Conservation (phyloP, 257 asterid species). For the Ilex aquifolium region DNA sequence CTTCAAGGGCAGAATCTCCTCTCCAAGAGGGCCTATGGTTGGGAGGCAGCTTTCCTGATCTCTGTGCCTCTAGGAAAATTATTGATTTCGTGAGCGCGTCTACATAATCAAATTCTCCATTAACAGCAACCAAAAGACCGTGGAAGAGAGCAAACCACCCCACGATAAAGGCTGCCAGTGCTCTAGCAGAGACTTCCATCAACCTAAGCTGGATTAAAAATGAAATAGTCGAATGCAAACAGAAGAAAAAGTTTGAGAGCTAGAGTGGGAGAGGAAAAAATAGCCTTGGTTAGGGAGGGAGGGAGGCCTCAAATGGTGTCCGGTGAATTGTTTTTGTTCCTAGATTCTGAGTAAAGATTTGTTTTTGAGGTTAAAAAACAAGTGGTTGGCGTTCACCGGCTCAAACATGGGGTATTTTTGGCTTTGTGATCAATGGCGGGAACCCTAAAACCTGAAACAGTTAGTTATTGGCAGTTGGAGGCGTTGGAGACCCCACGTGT, state of each 20-base stretch:
- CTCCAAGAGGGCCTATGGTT: slow-evolving; percentile 60
- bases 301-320: too few species aligned
- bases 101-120: slow-evolving; percentile 30
- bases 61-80: slow-evolving; percentile 76
- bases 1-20: slow-evolving; percentile 73
- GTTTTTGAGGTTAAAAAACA: not conserved
- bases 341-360: not conserved
- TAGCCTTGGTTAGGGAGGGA: not conserved
- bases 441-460: slow-evolving; percentile 9
- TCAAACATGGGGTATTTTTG: not conserved
- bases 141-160: slow-evolving; percentile 27
- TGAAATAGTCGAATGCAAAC: not conserved
- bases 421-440: slow-evolving; percentile 15
- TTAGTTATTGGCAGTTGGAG: slow-evolving; percentile 20
- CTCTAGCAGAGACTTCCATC: slow-evolving; percentile 23
- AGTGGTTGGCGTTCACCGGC: slow-evolving; percentile 3
- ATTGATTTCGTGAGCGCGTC: slow-evolving; percentile 64
- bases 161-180: slow-evolving; percentile 9
- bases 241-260: not conserved
- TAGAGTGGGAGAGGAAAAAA: not conserved
- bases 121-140: slow-evolving; percentile 3
- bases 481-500: not conserved
- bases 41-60: slow-evolving; percentile 83
- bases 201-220: slow-evolving; percentile 9
- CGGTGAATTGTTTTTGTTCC: not conserved